Conservation (phyloP, 129 eudicot species). For the Flaveria linearis region DNA sequence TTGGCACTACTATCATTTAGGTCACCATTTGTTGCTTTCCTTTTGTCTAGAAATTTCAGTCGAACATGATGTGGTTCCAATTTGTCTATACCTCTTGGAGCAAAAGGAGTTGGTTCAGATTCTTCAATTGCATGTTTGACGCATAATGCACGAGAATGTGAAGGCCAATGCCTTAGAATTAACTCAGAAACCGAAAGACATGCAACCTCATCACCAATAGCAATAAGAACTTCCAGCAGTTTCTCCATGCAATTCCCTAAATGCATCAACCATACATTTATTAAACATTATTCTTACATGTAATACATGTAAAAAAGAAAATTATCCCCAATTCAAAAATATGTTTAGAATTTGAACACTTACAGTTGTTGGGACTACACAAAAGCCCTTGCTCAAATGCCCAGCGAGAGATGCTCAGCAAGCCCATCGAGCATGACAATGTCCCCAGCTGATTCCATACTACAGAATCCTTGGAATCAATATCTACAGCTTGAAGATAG, state of each 20-base stretch:
- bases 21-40: conserved; percentile 53
- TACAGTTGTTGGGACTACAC: conserved; percentile 98
- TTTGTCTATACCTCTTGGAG: conserved; percentile 96
- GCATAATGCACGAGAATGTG: conserved; percentile 90
- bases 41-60: conserved; percentile 65
- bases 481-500: conserved; percentile 98
- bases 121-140: conserved; percentile 80
- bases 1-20: conserved; percentile 42
- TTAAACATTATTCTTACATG: conserved; percentile 16
- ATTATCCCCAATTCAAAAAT: neutral
- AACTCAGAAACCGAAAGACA: conserved; percentile 86
- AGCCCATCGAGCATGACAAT: conserved; percentile 88
- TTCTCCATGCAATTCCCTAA: conserved; percentile 99
- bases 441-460: conserved; percentile 98
- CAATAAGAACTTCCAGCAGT: conserved; percentile 92
- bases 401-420: conserved; percentile 96
- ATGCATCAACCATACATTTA: conserved; percentile 23
- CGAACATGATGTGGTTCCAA: conserved; percentile 83
- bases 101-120: conserved; percentile 70
- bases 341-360: conserved; percentile 24
- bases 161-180: conserved; percentile 90
- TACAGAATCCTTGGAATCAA: conserved; percentile 92
- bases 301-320: conserved; percentile 7
- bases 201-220: conserved; percentile 94
- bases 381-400: conserved; percentile 96